phyloP scores from a whole-genome alignment of 2,329 filamentous ascomycete genomes.

The Mycocentrospora acerina region DNA sequence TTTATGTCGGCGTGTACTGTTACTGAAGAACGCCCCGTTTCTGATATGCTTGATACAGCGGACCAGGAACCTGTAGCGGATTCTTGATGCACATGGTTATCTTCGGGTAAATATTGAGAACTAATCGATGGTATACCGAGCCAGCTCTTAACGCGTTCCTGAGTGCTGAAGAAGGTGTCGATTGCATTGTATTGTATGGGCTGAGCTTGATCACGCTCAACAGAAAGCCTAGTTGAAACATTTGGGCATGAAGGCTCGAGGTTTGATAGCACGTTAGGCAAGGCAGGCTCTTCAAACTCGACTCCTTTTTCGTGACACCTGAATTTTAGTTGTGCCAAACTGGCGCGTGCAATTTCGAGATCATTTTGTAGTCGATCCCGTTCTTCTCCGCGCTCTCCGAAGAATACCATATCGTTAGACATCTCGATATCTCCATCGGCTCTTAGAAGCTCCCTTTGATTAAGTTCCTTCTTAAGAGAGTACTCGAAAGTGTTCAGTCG shows the following conservation, averaged over 20 bases:
- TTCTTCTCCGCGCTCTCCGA: slow-evolving; percentile 2
- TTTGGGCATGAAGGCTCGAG: not conserved
- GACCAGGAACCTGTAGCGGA: not conserved
- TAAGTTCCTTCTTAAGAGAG: slow-evolving; percentile 7
- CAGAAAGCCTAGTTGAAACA: not conserved
- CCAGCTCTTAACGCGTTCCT: slow-evolving; percentile 4
- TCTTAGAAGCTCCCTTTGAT: slow-evolving; percentile 7
- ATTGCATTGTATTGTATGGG: not conserved
- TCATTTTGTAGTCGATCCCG: slow-evolving; percentile 5
- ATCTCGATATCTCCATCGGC: not conserved
- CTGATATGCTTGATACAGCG: not conserved
- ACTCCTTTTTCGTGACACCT: slow-evolving; percentile 7
- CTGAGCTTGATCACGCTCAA: not conserved
- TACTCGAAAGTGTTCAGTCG: slow-evolving; percentile 11
- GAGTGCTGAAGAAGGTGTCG: slow-evolving; percentile 1
- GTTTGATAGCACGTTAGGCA: slow-evolving; percentile 1
- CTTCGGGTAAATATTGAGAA: too few relatives aligned
- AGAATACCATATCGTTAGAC: slow-evolving; percentile 6
- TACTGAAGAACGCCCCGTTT: not conserved
- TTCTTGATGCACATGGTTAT: too few relatives aligned
- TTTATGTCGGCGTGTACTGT: not conserved
- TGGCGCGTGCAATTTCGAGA: slow-evolving; percentile 3
- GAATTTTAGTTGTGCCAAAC: slow-evolving; percentile 6
- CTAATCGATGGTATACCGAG: not conserved
- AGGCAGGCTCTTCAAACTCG: slow-evolving; percentile 8